Base-by-base conservation (phyloP, 1,284 basidiomycete species). In the Microbotryomycetes sp. region DNA sequence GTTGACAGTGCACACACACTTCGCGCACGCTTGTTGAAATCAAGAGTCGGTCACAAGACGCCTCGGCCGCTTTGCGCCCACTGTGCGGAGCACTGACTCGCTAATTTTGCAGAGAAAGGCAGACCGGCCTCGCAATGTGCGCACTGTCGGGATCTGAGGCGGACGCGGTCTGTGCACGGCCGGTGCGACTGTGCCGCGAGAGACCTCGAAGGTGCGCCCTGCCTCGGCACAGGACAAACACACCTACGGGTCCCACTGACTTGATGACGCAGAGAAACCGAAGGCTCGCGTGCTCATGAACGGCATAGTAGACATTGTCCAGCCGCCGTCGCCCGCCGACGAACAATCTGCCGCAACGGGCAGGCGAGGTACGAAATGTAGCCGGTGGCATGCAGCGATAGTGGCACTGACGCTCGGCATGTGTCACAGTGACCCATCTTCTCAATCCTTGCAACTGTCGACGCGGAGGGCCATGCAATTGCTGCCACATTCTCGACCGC, bases 391-490 rank as follows among this genome's bases (percentile, higher is more conserved):
- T n/a, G n/a, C n/a, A 52, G 23, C 50, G 24, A 6, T 6, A n/a
- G n/a, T 27, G 50, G 28, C 18, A 1, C 26, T 24, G 50, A 29
- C 50, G 23, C 24, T 9, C n/a, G 4, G 23, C 27, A 16, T 11
- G n/a, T 16, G 9, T 11, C 27, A 29, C 56, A 67, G 66, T 68
- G 6, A 58, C 61, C 5, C 64, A 50, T 16, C 49, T 68, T 2
- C 50, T 68, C 18, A 66, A 63, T 27, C 45, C 64, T 7, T 68
- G 67, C 60, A 62, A 61, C 49, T 68, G 67, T 26, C 56, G 55
- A 3, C 53, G 46, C 3, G 62, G 64, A 18, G 64, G 67, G 7
- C 45, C 47, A 3, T 68, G 67, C 56, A 54, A 26, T 31, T 68
- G 67, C 58, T 68, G 64, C 16, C 26, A 46, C 15, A 30, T 49